Base-by-base conservation (phyloP, 192 early-diverging fungal species). In the Backusella morwellensis region DNA sequence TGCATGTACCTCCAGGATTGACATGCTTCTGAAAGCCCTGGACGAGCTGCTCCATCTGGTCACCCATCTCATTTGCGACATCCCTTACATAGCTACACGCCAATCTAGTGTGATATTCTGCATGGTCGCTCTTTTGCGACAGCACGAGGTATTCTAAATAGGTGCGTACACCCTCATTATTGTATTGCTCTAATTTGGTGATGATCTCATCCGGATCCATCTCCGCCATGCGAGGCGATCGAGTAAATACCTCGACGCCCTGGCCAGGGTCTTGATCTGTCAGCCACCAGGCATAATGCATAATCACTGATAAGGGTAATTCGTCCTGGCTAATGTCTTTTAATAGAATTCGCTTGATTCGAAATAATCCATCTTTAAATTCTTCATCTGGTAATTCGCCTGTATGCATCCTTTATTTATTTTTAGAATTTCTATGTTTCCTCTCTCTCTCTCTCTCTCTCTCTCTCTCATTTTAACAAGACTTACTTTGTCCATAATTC, bases 401-500 rank as follows among this genome's bases (percentile, higher is more conserved):
- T 0, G 73, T 70, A 29, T 86, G 78, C 19, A 95, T 83, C 38
- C 89, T 92, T 23, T 59, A 4, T 59, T 29, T 29, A 4, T 63
- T 29, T 63, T 63, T n/a, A 23, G 54, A 56, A 56, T n/a, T 12
- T 32, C 32, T 2, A 32, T 26, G 7, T 23, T 9, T 34, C 19
- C 15, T 3, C 35, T n/a, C n/a, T n/a, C n/a, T n/a, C n/a, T n/a
- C n/a, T n/a, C 7, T 35, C 73, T 34, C 15, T 32, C 35, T 34
- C n/a, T 23, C 6, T 41, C 73, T 34, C 8, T 32, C 35, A 23
- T 17, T 35, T n/a, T 40, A 9, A 7, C n/a, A 23, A 12, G 73
- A 69, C 78, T 44, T 83, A 94, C 93, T 81, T 83, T 70, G 83
- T 86, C 91, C 91, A 93, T 12, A 92, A 78, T 23, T 91, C 89